phyloP scores from a whole-genome alignment of 768 basidiomycete genomes.

The Rhodotorula graminis region DNA sequence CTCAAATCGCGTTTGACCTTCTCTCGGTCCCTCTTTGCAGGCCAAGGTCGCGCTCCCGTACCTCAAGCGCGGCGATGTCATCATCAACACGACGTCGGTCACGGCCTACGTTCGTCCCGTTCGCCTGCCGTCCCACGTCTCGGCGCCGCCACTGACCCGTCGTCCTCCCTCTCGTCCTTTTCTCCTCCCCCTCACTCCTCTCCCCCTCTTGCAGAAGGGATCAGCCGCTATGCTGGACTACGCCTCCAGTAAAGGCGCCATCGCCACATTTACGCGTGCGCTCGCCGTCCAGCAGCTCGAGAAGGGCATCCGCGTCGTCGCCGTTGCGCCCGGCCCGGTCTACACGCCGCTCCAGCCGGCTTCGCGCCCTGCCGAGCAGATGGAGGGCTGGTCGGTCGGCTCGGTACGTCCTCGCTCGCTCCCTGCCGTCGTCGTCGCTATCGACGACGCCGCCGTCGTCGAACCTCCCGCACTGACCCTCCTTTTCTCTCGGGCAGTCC shows the following conservation, averaged over 20 bases:
- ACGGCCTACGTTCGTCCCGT: constrained; percentile 51
- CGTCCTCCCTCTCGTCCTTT: too few species aligned
- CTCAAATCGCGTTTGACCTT: too few species aligned
- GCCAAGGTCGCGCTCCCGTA: constrained; percentile 53
- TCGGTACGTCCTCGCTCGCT: neutral
- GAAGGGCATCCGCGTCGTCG: constrained; percentile 59
- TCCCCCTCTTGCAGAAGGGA: constrained; percentile 1
- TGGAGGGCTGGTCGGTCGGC: constrained; percentile 53
- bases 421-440: neutral
- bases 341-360: constrained; percentile 60
- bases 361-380: constrained; percentile 55
- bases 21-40: neutral
- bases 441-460: constrained; percentile 44
- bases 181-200: neutral
- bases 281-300: constrained; percentile 56
- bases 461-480: neutral
- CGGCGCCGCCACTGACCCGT: constrained; percentile 27
- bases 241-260: constrained; percentile 60
- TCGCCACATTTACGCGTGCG: constrained; percentile 55
- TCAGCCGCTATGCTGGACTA: constrained; percentile 26
- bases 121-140: neutral
- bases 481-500: neutral
- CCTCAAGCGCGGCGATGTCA: constrained; percentile 57
- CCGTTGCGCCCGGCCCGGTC: constrained; percentile 57
- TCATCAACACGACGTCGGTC: constrained; percentile 63